These are phyloP conservation scores for Rusavskia elegans DNA, from an alignment of 495 filamentous ascomycete genomes.

Conservation along the genomic window DNA sequence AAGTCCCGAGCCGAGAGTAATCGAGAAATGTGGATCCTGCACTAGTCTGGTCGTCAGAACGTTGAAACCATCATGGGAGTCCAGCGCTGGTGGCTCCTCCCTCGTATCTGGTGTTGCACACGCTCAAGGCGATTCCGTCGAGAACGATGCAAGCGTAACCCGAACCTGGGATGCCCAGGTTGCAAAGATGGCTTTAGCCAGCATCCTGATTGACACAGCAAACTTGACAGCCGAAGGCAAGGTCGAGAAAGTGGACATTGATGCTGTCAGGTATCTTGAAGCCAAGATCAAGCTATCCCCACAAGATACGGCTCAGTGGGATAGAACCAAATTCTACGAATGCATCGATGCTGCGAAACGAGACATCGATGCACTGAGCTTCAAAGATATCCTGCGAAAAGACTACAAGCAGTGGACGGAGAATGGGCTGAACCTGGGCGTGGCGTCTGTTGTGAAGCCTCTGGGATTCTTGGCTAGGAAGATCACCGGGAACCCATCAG, in stretches of 20 bases:
- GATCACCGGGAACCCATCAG: conserved; percentile 22
- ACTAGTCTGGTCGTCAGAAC: conserved; percentile 57
- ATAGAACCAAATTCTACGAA: conserved; percentile 43
- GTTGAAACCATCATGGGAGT: conserved; percentile 40
- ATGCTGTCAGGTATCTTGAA: conserved; percentile 50
- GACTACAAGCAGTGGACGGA: conserved; percentile 90
- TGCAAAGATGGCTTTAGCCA: conserved; percentile 60
- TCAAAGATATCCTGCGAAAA: conserved; percentile 66
- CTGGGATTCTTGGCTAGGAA: conserved; percentile 47
- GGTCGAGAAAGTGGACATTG: conserved; percentile 52
- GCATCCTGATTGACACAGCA: conserved; percentile 71
- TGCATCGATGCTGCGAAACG: conserved; percentile 51
- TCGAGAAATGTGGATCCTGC: conserved; percentile 63
- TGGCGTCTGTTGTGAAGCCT: conserved; percentile 55
- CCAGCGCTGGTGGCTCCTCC: conserved; percentile 14
- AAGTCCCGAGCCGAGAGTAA: conserved; percentile 36
- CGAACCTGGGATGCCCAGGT: conserved; percentile 38
- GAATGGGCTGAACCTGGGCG: conserved; percentile 42
- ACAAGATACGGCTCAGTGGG: conserved; percentile 26
- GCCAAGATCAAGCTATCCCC: conserved; percentile 23
- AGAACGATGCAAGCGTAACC: conserved; percentile 15
- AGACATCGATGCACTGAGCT: conserved; percentile 46
- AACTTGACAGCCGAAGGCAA: conserved; percentile 57
- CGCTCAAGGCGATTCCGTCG: conserved; percentile 10
- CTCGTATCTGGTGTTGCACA: conserved; percentile 17